Conservation (phyloP, 768 basidiomycete genomes). For the Lactifluus volemus region DNA sequence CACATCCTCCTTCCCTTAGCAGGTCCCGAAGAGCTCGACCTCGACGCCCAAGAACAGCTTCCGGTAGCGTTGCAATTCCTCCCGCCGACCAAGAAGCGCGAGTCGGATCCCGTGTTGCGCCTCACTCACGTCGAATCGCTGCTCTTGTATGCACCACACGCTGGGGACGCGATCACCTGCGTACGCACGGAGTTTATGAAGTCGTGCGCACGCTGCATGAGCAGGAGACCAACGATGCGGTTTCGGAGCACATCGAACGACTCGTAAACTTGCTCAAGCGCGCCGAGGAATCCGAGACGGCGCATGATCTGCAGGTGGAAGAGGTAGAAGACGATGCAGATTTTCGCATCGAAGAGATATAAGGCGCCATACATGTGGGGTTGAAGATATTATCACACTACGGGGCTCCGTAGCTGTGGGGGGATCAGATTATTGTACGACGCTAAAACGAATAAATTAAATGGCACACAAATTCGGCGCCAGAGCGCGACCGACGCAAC, state of each 20-base stretch:
- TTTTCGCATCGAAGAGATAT: constrained; percentile 69
- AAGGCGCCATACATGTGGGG: not conserved
- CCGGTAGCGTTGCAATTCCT: constrained; percentile 82
- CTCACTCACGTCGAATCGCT: constrained; percentile 85
- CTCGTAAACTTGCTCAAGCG: constrained; percentile 82
- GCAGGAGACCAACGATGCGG: constrained; percentile 72
- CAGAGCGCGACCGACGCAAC: not conserved
- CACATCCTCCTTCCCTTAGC: constrained; percentile 85
- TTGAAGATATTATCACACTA: not conserved
- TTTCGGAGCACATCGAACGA: constrained; percentile 80
- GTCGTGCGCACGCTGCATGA: constrained; percentile 73
- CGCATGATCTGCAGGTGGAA: constrained; percentile 28
- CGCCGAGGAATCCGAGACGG: constrained; percentile 50
- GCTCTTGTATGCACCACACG: constrained; percentile 81
- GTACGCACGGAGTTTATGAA: constrained; percentile 78
- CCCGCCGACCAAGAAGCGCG: constrained; percentile 74
- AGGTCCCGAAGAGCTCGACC: constrained; percentile 90
- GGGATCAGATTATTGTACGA: not conserved
- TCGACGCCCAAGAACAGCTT: constrained; percentile 87
- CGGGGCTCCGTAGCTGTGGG: not conserved
- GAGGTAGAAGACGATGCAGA: constrained; percentile 44
- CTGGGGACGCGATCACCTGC: constrained; percentile 76
- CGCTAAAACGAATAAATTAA: not conserved
- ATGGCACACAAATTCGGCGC: not conserved
- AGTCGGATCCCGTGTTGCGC: constrained; percentile 66